Evolutionary conservation across 2,329 filamentous ascomycete genomes (phyloP), one percentile per base, ranked within the genome.

Genomic region (Pyrenophora graminea): DNA sequence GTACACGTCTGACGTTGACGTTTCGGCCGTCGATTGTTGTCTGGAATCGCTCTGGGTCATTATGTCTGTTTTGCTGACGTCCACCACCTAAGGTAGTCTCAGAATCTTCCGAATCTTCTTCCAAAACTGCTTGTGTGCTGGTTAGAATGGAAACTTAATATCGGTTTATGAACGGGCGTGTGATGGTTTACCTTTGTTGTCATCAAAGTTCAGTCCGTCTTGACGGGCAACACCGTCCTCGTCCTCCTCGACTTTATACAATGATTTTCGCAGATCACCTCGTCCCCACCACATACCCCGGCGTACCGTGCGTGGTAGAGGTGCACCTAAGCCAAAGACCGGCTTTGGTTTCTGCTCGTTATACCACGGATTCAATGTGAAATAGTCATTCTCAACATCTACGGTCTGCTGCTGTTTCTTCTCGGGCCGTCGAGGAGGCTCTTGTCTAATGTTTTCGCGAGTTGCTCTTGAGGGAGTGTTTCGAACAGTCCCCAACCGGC

Each of bases 321-420:
- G 80, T 57, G 81, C 80, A 3, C 79, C 80, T 44, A 83, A 63
- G 64, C 79, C 77, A 76, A 81, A 83, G 39, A 83, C 76, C 1
- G 81, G 80, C 48, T 79, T 77, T 13, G 80, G 78, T 6, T 71
- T 67, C 3, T 80, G 74, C 47, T 82, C 78, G 27, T 81, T 80
- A 51, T 83, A 82, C 25, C 79, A 76, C 2, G 81, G 81, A 44
- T 84, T 83, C 3, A 83, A 69, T 9, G 79, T 73, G 9, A 73
- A 71, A 54, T 83, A 82, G 3, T 79, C 79, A n/a, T 80, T 79
- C 32, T 81, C 77, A n/a, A 83, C 75, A 33, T 67, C 62, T 2
- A 68, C 61, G 3, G 48, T 48, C 18, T 66, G 61, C 25, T 68
- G 61, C 45, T 59, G 56, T 43, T 61, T 64, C 55, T 62, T 68